Evolutionary conservation across 768 basidiomycete species (phyloP).

Genomic region (Lactifluus piperatus): DNA sequence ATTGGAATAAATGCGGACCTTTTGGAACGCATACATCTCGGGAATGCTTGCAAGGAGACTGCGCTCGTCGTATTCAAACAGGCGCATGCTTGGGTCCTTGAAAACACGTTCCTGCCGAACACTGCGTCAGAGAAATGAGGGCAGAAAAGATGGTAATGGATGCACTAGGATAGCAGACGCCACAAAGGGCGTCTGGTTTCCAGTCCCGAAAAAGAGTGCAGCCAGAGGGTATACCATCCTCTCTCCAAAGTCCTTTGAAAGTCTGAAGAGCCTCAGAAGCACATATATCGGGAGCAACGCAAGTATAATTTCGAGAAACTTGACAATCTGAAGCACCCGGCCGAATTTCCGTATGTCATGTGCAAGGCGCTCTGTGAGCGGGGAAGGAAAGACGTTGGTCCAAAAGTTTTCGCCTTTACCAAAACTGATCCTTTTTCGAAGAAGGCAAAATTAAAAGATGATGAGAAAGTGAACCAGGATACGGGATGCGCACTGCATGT

Average conservation of each 20-base stretch:
- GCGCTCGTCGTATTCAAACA: constrained; percentile 29
- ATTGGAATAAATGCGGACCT: constrained; percentile 16
- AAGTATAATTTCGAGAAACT: constrained; percentile 27
- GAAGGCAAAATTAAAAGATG: not conserved
- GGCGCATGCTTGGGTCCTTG: constrained; percentile 29
- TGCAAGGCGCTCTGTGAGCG: constrained; percentile 25
- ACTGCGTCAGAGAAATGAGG: not conserved
- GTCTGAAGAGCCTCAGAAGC: constrained; percentile 30
- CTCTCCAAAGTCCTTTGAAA: constrained; percentile 31
- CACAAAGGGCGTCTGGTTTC: constrained; percentile 32
- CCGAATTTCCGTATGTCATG: constrained; percentile 29
- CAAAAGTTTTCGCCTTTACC: constrained; percentile 31
- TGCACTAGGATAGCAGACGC: constrained; percentile 28
- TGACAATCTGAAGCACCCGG: constrained; percentile 26
- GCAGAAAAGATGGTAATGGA: not conserved
- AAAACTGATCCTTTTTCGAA: constrained; percentile 27
- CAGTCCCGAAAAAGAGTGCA: constrained; percentile 31
- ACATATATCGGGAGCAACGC: constrained; percentile 29
- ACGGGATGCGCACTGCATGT: constrained; percentile 26
- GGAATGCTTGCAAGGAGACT: constrained; percentile 29
- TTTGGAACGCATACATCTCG: constrained; percentile 32
- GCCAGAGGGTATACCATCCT: constrained; percentile 31
- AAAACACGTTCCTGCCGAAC: constrained; percentile 27
- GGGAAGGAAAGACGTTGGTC: constrained; percentile 33
- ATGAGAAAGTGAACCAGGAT: not conserved